phyloP scores from a whole-genome alignment of 371 early-diverging fungal genomes.

The Mortierella sp. region DNA sequence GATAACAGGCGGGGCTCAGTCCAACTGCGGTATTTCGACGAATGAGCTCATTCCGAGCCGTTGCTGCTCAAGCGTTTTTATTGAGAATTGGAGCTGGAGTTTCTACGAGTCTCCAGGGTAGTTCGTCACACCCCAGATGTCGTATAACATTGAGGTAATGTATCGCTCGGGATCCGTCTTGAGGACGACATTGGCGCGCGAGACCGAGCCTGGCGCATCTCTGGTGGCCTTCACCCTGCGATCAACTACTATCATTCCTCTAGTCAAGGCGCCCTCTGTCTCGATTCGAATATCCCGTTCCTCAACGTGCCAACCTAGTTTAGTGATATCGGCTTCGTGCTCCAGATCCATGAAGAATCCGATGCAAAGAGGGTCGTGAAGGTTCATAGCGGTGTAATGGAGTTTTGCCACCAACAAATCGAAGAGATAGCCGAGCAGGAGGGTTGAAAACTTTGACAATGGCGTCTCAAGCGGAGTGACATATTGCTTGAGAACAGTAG shows the following conservation, averaged over 20 bases:
- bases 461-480: slow-evolving; percentile 41
- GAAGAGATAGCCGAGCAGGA: slow-evolving; percentile 26
- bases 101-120: slow-evolving; percentile 5
- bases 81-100: too few relatives aligned
- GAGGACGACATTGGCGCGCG: slow-evolving; percentile 55
- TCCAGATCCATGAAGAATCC: slow-evolving; percentile 50
- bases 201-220: slow-evolving; percentile 38
- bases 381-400: slow-evolving; percentile 38
- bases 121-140: slow-evolving; percentile 40
- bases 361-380: slow-evolving; percentile 50
- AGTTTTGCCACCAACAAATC: slow-evolving; percentile 19
- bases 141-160: slow-evolving; percentile 32
- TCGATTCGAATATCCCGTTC: slow-evolving; percentile 61
- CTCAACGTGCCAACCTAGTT: slow-evolving; percentile 39
- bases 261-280: slow-evolving; percentile 56
- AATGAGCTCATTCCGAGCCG: too few relatives aligned
- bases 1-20: too few relatives aligned
- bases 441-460: slow-evolving; percentile 33
- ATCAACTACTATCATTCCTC: slow-evolving; percentile 62
- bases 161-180: slow-evolving; percentile 56
- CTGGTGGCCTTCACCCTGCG: slow-evolving; percentile 38
- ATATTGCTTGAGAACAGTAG: slow-evolving; percentile 18
- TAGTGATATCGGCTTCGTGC: slow-evolving; percentile 26
- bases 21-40: too few relatives aligned
- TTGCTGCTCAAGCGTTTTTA: too few relatives aligned